A percentile compares a stretch with the other conserved stretches of the same genome.
Evolutionary conservation across 331 rosid genomes (phyloP).

Genomic region (Rosa hybrid): DNA sequence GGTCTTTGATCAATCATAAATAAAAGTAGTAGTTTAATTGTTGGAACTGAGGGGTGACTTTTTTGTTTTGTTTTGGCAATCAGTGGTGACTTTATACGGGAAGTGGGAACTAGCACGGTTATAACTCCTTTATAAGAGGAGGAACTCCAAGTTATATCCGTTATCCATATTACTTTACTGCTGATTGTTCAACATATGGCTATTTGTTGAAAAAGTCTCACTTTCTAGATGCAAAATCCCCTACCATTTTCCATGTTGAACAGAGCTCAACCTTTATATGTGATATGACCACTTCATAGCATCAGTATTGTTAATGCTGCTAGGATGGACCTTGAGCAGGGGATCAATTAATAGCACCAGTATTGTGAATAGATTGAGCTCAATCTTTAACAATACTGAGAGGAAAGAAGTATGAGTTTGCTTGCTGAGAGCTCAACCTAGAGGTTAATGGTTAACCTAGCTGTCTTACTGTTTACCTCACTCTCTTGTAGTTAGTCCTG

Average conservation of each 20-base stretch:
- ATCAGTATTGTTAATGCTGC: neutral
- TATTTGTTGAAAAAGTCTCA: too few relatives aligned
- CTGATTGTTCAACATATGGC: neutral
- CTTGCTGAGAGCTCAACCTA: too few relatives aligned
- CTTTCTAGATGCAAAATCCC: too few relatives aligned
- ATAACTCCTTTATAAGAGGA: neutral
- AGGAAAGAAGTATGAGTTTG: too few relatives aligned
- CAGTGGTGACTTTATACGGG: neutral
- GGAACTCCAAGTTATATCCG: neutral
- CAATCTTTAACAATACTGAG: too few relatives aligned
- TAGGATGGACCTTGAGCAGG: neutral
- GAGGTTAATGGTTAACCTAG: too few relatives aligned
- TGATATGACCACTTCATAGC: conserved; percentile 13
- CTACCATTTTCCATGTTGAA: neutral
- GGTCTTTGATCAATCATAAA: too few relatives aligned
- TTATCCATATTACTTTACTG: neutral
- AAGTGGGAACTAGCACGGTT: neutral
- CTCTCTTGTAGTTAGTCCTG: too few relatives aligned
- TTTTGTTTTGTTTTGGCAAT: neutral
- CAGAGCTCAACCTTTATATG: conserved; percentile 15
- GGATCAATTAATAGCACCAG: neutral
- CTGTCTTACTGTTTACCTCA: too few relatives aligned
- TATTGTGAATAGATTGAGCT: too few relatives aligned
- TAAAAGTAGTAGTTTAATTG: too few relatives aligned
- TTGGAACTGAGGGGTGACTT: neutral